Conservation (phyloP, 1,139 yeast species). For the Geotrichum histeridarum region DNA sequence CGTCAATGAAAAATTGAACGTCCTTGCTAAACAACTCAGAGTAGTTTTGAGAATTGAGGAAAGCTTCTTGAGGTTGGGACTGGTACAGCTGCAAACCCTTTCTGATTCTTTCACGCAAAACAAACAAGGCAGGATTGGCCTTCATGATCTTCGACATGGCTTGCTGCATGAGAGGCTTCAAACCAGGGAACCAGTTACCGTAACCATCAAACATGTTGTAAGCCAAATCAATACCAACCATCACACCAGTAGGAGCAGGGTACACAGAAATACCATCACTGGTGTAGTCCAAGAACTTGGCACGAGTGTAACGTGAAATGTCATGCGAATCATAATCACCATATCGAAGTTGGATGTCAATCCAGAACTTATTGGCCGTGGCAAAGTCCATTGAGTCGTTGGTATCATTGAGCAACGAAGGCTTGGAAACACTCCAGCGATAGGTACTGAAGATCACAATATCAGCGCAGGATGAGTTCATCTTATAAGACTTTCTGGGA, state of each 20-base stretch:
- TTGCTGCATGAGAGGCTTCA: constrained; percentile 82
- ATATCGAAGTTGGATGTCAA: constrained; percentile 89
- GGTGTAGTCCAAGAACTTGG: constrained; percentile 89
- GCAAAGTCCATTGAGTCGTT: constrained; percentile 39
- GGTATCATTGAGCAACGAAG: constrained; percentile 60
- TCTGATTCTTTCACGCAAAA: constrained; percentile 85
- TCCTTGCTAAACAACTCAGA: constrained; percentile 85
- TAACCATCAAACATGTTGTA: constrained; percentile 94
- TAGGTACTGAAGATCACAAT: constrained; percentile 68
- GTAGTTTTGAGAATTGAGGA: constrained; percentile 81
- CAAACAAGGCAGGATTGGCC: constrained; percentile 89
- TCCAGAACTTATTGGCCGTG: constrained; percentile 76
- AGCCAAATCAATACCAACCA: constrained; percentile 88
- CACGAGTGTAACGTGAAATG: constrained; percentile 87
- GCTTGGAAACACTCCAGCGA: constrained; percentile 81
- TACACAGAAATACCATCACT: constrained; percentile 79
- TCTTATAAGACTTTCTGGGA: constrained; percentile 93
- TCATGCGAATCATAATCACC: constrained; percentile 98
- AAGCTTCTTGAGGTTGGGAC: constrained; percentile 89
- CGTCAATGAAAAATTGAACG: constrained; percentile 80
- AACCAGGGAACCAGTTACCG: constrained; percentile 96
- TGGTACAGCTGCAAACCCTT: constrained; percentile 92
- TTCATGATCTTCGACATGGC: constrained; percentile 95
- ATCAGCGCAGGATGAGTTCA: constrained; percentile 96
- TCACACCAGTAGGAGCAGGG: constrained; percentile 90